phyloP scores from a whole-genome alignment of 768 basidiomycete genomes.

The Fistulinella prunicolor region DNA sequence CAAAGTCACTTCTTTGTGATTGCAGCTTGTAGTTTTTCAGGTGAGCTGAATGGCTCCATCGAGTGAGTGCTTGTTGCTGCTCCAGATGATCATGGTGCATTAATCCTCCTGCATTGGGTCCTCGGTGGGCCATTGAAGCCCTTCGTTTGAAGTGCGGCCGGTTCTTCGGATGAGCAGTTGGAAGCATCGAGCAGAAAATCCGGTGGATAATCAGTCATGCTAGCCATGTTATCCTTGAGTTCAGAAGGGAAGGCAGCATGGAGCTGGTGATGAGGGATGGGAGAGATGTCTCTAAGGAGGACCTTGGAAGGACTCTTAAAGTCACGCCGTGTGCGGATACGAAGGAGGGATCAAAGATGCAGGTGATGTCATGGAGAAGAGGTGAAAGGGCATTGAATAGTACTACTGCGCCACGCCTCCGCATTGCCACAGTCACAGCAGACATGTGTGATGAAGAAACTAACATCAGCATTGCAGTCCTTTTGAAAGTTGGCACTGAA shows the following conservation, averaged over 20 bases:
- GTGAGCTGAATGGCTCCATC: slow-evolving; percentile 80
- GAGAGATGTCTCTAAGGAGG: slow-evolving; percentile 51
- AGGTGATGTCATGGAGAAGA: slow-evolving; percentile 32
- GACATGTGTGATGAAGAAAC: slow-evolving; percentile 89
- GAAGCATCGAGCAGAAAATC: slow-evolving; percentile 84
- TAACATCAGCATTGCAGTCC: slow-evolving; percentile 88
- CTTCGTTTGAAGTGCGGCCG: slow-evolving; percentile 62
- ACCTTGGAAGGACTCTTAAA: slow-evolving; percentile 40
- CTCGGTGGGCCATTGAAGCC: slow-evolving; percentile 68
- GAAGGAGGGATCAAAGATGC: slow-evolving; percentile 7
- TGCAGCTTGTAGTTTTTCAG: slow-evolving; percentile 48
- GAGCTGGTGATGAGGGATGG: slow-evolving; percentile 57
- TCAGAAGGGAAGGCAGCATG: slow-evolving; percentile 58
- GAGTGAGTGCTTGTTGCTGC: slow-evolving; percentile 95
- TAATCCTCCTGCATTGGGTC: slow-evolving; percentile 79
- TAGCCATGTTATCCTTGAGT: slow-evolving; percentile 68
- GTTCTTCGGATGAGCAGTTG: slow-evolving; percentile 78
- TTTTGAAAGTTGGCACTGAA: slow-evolving; percentile 86
- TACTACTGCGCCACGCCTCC: slow-evolving; percentile 76
- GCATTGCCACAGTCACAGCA: slow-evolving; percentile 95
- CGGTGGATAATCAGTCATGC: slow-evolving; percentile 71
- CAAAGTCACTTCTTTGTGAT: slow-evolving; percentile 54
- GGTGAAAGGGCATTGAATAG: slow-evolving; percentile 77
- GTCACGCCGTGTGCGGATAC: slow-evolving; percentile 33
- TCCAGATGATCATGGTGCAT: slow-evolving; percentile 86